Evolutionary conservation across 306 rosid species (phyloP).

Genomic region (Fragaria vesca): DNA sequence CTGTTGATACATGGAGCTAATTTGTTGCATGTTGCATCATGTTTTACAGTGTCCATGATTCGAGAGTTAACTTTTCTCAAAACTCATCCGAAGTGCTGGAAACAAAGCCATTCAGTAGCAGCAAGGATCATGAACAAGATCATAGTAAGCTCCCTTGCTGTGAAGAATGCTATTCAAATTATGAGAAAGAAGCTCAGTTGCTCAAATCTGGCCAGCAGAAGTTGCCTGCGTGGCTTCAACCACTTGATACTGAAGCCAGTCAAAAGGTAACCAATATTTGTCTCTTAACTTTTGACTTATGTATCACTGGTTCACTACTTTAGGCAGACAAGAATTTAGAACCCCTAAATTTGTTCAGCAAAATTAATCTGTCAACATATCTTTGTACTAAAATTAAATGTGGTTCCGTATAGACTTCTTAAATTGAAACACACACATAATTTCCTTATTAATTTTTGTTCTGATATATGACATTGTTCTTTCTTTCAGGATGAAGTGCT

Average conservation of each 20-base stretch:
- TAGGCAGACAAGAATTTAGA: background rate
- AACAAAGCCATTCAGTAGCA: constrained; percentile 43
- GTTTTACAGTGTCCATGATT: constrained; percentile 59
- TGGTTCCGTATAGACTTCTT: background rate
- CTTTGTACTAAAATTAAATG: background rate
- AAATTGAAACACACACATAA: background rate
- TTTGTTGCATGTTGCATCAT: constrained; percentile 26
- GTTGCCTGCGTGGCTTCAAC: constrained; percentile 90
- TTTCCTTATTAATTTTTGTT: background rate
- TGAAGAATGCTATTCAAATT: constrained; percentile 66
- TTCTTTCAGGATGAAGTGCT: constrained; percentile 53
- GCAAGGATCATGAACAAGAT: constrained; percentile 49
- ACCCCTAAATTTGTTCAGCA: background rate
- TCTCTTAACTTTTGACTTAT: constrained; percentile 10
- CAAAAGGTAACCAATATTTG: constrained; percentile 54
- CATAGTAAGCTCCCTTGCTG: constrained; percentile 52
- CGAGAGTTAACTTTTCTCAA: constrained; percentile 45
- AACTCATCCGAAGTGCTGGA: constrained; percentile 41
- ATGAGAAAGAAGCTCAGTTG: constrained; percentile 72
- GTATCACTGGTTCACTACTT: constrained; percentile 4
- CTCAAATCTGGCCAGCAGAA: constrained; percentile 63
- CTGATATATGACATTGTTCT: background rate
- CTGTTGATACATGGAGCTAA: background rate
- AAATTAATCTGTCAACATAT: background rate
- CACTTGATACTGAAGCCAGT: constrained; percentile 50